A percentile compares a stretch with the other conserved stretches of the same genome.
Evolutionary conservation across 2,329 filamentous ascomycete species (phyloP).

Genomic region (Apiospora phragmitis): DNA sequence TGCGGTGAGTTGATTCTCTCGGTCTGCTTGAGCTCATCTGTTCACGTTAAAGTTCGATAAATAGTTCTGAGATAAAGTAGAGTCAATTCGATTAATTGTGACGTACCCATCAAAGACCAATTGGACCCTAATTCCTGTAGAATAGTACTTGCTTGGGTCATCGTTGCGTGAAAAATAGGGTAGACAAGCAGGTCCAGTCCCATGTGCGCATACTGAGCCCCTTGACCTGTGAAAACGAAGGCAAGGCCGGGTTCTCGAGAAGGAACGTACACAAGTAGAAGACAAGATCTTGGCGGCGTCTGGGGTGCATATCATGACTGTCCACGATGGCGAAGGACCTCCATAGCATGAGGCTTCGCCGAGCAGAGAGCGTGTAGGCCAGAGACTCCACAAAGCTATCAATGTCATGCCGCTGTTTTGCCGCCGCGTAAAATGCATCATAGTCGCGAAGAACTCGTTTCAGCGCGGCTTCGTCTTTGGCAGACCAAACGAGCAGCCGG

Average conservation of each 20-base stretch:
- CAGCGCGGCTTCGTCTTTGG: conserved; percentile 9
- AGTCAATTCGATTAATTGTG: background rate
- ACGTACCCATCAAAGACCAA: conserved; percentile 12
- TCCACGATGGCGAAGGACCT: conserved; percentile 10
- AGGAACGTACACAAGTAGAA: background rate
- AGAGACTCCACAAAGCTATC: background rate
- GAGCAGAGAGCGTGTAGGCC: conserved; percentile 16
- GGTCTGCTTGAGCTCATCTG: conserved; percentile 21
- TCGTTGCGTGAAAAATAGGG: background rate
- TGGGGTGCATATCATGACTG: background rate
- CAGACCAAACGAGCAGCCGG: conserved; percentile 13
- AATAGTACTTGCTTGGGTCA: background rate
- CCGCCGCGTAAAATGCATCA: background rate
- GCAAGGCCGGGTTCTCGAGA: background rate
- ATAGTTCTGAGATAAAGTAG: background rate
- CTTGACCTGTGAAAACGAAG: conserved; percentile 39
- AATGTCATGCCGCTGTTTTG: background rate
- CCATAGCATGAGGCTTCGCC: conserved; percentile 11
- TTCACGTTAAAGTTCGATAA: conserved; percentile 19
- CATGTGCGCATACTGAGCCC: conserved; percentile 38
- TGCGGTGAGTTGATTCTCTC: conserved; percentile 24
- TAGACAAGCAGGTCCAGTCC: background rate
- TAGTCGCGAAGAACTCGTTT: conserved; percentile 1
- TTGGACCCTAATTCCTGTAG: background rate
- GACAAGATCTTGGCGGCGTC: background rate